Base-by-base conservation (phyloP, 805 yeast species). In the Myxozyma nipponensis region DNA sequence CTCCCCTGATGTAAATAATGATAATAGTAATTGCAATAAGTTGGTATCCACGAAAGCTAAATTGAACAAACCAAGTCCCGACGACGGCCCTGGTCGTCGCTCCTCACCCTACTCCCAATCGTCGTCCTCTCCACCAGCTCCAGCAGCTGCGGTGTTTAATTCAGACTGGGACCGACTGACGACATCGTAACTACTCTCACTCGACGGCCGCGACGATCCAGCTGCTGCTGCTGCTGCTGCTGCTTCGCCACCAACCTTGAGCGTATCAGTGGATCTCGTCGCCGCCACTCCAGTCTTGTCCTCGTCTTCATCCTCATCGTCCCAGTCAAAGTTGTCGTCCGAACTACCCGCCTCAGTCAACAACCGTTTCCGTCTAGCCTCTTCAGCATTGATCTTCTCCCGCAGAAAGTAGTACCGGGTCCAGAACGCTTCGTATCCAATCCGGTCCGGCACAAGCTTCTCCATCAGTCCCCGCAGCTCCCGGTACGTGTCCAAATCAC, bases 351-450 rank as follows among this genome's bases (percentile, higher is more conserved):
- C 62, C 35, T 58, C 58, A 44, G 70, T 70, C 50, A 86, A 70
- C 48, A 86, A 71, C 57, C 76, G 75, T 67, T 82, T 83, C 63
- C 95, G 75, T 63, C 80, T 75, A 61, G 71, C 70, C 61, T 88
- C 95, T 59, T 77, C 82, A 41, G 75, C 74, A 38, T 77, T 72
- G 19, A 87, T 77, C 58, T 74, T 73, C 10, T 68, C 65, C 50
- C 76, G 77, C 61, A 76, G 71, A 47, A 69, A 72, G 67, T 79
- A 84, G 67, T 86, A 89, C 30, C 82, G 74, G 40, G 72, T 69
- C 97, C 97, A 90, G 66, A 90, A 90, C 42, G 72, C 71, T 23
- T 75, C 70, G 60, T 82, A 84, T 2, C 78, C 62, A 34, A 83
- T 67, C 58, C 76, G 65, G 5, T 74, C 77, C 0, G 95, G 95